Percentiles rank a stretch among this genome's conserved stretches.
Evolutionary conservation across 2,329 filamentous ascomycete species (phyloP).

Genomic region (Penicillium occitanis): DNA sequence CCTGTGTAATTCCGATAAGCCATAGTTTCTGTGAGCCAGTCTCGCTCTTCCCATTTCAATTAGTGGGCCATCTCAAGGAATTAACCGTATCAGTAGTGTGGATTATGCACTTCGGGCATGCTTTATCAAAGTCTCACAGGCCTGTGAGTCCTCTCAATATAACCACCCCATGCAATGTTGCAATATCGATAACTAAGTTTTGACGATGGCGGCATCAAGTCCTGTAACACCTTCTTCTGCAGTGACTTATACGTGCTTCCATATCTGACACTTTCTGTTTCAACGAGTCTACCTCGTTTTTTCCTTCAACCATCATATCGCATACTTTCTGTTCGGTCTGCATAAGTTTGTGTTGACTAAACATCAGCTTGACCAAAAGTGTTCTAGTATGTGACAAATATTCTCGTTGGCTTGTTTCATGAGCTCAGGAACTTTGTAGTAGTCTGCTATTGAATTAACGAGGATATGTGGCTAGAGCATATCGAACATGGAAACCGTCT

Average conservation of each 20-base stretch:
- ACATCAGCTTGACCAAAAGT: background rate
- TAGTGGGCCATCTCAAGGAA: too few relatives aligned
- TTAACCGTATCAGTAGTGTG: too few relatives aligned
- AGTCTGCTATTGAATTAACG: background rate
- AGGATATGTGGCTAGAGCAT: background rate
- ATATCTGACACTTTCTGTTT: background rate
- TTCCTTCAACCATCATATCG: too few relatives aligned
- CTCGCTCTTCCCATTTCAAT: too few relatives aligned
- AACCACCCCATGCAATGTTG: background rate
- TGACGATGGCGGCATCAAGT: background rate
- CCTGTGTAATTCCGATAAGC: too few relatives aligned
- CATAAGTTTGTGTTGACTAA: background rate
- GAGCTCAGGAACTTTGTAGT: background rate
- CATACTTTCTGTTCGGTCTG: background rate
- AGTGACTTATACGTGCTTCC: background rate
- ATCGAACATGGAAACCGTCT: background rate
- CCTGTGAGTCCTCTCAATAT: too few relatives aligned
- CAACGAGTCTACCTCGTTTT: background rate
- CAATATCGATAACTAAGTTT: background rate
- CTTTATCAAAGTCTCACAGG: too few relatives aligned
- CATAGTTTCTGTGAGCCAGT: too few relatives aligned
- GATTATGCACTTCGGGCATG: too few relatives aligned
- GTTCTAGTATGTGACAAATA: background rate
- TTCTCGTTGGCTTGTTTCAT: background rate
- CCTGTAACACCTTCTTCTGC: background rate